Percentiles rank a stretch among this genome's conserved stretches.
Conservation (phyloP, 192 early-diverging fungal species). For the Allomyces javanicus region DNA sequence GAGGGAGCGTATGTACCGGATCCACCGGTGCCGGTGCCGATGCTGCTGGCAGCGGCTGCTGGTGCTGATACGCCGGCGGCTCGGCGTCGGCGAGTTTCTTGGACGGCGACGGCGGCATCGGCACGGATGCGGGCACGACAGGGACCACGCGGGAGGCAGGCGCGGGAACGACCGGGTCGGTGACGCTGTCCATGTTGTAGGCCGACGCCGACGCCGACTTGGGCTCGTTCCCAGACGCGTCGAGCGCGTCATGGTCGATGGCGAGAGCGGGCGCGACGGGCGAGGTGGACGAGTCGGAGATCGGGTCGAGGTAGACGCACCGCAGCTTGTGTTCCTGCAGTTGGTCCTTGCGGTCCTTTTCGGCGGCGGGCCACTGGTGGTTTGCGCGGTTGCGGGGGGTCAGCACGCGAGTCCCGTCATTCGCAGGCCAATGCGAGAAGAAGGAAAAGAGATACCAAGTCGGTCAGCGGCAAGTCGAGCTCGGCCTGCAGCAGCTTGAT, state of each 20-base stretch:
- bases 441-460: constrained; percentile 24
- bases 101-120: constrained; percentile 4
- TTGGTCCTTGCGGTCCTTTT: constrained; percentile 32
- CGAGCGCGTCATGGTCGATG: too few relatives aligned
- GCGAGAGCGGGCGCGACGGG: constrained; percentile 5
- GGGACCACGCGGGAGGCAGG: constrained; percentile 6
- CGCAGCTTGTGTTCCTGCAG: constrained; percentile 52
- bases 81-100: background rate
- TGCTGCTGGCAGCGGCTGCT: too few relatives aligned
- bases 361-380: constrained; percentile 39
- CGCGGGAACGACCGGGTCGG: constrained; percentile 3
- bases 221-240: too few relatives aligned
- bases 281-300: background rate
- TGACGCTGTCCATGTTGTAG: constrained; percentile 3
- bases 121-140: constrained; percentile 12
- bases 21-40: too few relatives aligned
- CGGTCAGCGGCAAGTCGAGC: constrained; percentile 36
- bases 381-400: background rate
- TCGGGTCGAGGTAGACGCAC: constrained; percentile 28
- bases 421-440: background rate
- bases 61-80: too few relatives aligned
- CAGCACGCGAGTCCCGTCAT: background rate
- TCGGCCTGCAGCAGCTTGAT: constrained; percentile 53
- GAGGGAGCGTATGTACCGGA: too few relatives aligned
- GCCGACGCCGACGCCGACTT: constrained; percentile 11